Evolutionary conservation across 2,329 filamentous ascomycete genomes (phyloP), one percentile per base, ranked within the genome.

Genomic region (Diplodia seriata): DNA sequence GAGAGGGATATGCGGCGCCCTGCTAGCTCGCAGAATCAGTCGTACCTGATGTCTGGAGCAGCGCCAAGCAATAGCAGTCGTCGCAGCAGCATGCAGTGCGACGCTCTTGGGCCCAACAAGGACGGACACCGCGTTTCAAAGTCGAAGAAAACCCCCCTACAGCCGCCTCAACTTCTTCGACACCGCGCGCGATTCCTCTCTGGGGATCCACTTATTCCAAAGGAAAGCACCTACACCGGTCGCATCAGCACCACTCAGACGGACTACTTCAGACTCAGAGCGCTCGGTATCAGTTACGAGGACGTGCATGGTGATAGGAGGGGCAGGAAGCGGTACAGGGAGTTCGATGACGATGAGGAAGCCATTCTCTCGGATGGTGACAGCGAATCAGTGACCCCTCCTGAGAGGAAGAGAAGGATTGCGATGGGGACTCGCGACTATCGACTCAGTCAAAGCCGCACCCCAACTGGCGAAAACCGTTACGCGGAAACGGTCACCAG

Each of bases 261-360:
- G 0, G 82, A 82, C 62, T 86, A 84, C 73, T 86, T 86, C 76
- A 76, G 79, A 53, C 76, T 85, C 36, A 82, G 83, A 65, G 83
- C 83, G 1, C 74, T 81, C 71, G 84, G 84, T 9, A 74, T 85
- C 55, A 79, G 83, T 68, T 76, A 77, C n/a, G 66, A 67, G n/a
- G 67, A 68, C 20, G 38, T 68, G 29, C 29, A 62, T 40, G 36
- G 57, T n/a, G 59, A 51, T 31, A 50, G 29, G 29, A 75, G 75
- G 12, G 74, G 69, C 69, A 62, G 40, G 47, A 79, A 77, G 70
- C 76, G 74, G 11, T 75, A 72, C 68, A 47, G 64, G 5, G 53
- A 49, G 7, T 23, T 65, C 8, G 66, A 71, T 29, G 63, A 65
- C 29, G 54, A 70, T 43, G 54, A 68, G 56, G 33, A 71, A 57